These are phyloP conservation scores for Breviolum minutum DNA, from an alignment of 73 alveolate genomes.

Conservation along the genomic window DNA sequence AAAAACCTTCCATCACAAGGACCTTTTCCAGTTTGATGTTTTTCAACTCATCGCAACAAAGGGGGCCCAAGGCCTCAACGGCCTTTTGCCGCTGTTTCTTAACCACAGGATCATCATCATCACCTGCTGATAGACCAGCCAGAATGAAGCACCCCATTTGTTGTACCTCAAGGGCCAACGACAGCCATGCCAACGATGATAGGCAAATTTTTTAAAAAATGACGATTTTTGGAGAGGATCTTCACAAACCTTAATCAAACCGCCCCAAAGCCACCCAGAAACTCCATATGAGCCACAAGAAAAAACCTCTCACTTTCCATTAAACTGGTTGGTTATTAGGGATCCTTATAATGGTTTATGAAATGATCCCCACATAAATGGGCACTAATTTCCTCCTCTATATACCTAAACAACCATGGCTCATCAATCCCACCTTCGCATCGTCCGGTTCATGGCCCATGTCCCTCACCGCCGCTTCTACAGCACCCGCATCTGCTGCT, in stretches of 20 bases:
- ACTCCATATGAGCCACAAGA: no score
- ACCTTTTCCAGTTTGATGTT: no score
- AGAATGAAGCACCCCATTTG: constrained; percentile 13
- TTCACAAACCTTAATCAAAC: background rate
- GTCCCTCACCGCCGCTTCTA: constrained; percentile 39
- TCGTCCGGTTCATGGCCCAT: constrained; percentile 3
- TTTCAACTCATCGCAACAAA: no score
- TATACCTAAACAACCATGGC: no score
- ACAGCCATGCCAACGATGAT: background rate
- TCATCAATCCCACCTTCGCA: background rate
- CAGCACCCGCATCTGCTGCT: constrained; percentile 24
- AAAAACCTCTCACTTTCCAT: no score
- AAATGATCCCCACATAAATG: no score
- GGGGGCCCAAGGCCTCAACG: no score
- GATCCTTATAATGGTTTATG: no score
- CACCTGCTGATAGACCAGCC: constrained; percentile 25
- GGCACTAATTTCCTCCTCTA: no score
- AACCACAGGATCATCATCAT: background rate
- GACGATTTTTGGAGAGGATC: background rate
- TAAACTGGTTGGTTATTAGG: no score
- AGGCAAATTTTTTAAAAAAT: background rate
- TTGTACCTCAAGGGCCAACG: background rate
- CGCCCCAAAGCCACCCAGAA: background rate
- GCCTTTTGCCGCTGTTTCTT: constrained; percentile 29
- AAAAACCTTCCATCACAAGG: no score